Percentiles rank a stretch among this genome's conserved stretches.
phyloP scores from a whole-genome alignment of 176 grass and related monocot species.

The Miscanthus lutarioriparius region DNA sequence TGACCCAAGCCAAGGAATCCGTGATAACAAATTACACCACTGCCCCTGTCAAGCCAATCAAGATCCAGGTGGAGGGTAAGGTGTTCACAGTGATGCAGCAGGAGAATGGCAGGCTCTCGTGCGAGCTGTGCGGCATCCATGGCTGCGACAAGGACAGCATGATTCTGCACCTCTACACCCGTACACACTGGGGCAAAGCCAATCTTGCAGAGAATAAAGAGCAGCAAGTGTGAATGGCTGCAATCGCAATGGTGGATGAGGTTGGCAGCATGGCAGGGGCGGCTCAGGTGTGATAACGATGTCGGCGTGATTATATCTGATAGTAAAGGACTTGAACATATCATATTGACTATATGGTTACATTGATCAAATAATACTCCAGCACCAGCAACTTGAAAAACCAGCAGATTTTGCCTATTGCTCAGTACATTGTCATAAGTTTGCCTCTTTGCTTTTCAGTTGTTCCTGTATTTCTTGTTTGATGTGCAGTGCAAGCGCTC shows the following conservation, averaged over 20 bases:
- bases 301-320: neutral
- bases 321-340: no score
- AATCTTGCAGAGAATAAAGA: neutral
- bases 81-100: neutral
- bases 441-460: neutral
- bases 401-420: neutral
- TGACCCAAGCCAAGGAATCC: neutral
- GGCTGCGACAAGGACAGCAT: slow-evolving; percentile 28
- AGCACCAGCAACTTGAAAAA: neutral
- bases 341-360: neutral
- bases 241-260: neutral
- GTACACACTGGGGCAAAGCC: slow-evolving; percentile 17
- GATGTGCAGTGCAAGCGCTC: no score
- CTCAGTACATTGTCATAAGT: neutral
- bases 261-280: no score
- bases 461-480: no score
- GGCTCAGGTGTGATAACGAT: neutral
- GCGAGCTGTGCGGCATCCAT: slow-evolving; percentile 11
- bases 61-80: slow-evolving; percentile 31
- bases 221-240: neutral
- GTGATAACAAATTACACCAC: neutral
- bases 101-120: slow-evolving; percentile 16
- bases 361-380: neutral
- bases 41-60: neutral
- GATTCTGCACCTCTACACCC: slow-evolving; percentile 35